These are phyloP conservation scores for Vigna hirtella DNA, from an alignment of 306 rosid genomes.

Conservation along the genomic window DNA sequence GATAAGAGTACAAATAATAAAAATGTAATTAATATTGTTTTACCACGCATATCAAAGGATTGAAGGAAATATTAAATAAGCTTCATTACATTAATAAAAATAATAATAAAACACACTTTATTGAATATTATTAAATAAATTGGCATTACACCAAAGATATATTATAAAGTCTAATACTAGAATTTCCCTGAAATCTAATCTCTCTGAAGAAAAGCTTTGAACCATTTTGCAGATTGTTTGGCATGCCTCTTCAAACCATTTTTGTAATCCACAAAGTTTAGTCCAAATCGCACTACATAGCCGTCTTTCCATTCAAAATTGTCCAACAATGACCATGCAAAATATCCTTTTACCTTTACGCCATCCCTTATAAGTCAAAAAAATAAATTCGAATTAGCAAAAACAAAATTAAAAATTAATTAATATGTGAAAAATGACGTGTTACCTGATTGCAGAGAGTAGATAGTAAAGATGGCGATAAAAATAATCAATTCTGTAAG, in stretches of 20 bases:
- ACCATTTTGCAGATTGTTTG: slow-evolving; percentile 66
- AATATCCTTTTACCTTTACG: slow-evolving; percentile 59
- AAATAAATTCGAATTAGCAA: too few species aligned
- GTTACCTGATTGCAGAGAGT: slow-evolving; percentile 40
- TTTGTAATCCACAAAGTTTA: slow-evolving; percentile 58
- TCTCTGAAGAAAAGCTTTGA: slow-evolving; percentile 51
- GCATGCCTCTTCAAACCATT: slow-evolving; percentile 44
- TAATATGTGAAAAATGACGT: too few species aligned
- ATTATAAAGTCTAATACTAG: background rate
- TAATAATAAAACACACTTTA: too few species aligned
- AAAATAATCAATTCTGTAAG: slow-evolving; percentile 54
- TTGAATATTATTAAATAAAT: too few species aligned
- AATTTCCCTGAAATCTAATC: background rate
- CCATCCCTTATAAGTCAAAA: slow-evolving; percentile 46
- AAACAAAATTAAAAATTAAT: too few species aligned
- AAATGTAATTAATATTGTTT: too few species aligned
- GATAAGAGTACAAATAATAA: too few species aligned
- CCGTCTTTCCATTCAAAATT: slow-evolving; percentile 69
- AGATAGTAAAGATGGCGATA: slow-evolving; percentile 58
- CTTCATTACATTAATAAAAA: too few species aligned
- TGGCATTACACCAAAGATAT: too few species aligned
- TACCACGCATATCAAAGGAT: too few species aligned
- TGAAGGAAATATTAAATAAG: too few species aligned
- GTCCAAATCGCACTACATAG: slow-evolving; percentile 55
- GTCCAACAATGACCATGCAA: slow-evolving; percentile 72